Percentiles rank a stretch among this genome's conserved stretches.
phyloP scores from a whole-genome alignment of 129 eudicot genomes.

The Ambrosia artemisiifolia region DNA sequence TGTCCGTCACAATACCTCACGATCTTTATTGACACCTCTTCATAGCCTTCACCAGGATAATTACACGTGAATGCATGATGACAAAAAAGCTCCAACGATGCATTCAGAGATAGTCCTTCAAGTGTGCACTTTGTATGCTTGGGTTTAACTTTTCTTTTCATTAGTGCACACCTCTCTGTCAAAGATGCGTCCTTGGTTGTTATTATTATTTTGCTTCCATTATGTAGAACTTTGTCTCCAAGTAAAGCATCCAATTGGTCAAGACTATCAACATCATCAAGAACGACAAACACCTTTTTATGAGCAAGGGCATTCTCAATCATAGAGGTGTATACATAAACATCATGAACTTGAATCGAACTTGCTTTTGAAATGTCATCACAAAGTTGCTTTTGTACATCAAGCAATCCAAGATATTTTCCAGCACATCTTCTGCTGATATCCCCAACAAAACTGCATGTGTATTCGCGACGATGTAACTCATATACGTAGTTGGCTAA shows the following conservation, averaged over 20 bases:
- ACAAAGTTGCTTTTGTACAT: too few species aligned
- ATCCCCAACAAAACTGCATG: slow-evolving; percentile 13
- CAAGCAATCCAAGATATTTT: too few species aligned
- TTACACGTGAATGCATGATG: too few species aligned
- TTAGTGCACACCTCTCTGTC: neutral
- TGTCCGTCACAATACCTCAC: too few species aligned
- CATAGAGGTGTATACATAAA: too few species aligned
- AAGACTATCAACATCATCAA: slow-evolving; percentile 29
- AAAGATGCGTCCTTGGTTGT: slow-evolving; percentile 15
- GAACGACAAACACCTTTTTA: slow-evolving; percentile 16
- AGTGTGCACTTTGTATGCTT: neutral
- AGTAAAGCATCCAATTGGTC: slow-evolving; percentile 19
- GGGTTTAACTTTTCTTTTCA: neutral
- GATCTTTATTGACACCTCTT: too few species aligned
- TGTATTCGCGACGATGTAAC: too few species aligned
- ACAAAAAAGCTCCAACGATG: too few species aligned
- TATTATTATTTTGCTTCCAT: slow-evolving; percentile 36
- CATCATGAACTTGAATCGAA: too few species aligned
- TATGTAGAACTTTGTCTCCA: slow-evolving; percentile 16
- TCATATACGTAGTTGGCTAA: too few species aligned
- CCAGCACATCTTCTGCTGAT: neutral
- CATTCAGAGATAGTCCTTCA: neutral
- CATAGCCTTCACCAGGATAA: neutral
- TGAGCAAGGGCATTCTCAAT: too few species aligned
- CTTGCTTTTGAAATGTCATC: too few species aligned